These are phyloP conservation scores for Arthroderma uncinatum DNA, from an alignment of 2,329 filamentous ascomycete species.

Conservation along the genomic window DNA sequence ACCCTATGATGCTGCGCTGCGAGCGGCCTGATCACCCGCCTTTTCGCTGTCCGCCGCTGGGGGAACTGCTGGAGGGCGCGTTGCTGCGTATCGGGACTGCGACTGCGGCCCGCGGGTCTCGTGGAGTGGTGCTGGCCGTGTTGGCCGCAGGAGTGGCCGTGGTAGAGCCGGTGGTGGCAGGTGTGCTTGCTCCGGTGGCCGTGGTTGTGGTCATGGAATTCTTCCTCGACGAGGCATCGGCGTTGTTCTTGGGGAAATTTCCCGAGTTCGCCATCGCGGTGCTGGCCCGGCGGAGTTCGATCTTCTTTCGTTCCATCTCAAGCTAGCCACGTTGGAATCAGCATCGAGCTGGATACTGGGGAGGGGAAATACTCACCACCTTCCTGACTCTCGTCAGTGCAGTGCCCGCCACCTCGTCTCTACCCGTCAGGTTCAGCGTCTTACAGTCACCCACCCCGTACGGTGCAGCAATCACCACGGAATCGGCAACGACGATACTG, in stretches of 20 bases:
- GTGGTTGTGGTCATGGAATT: not conserved
- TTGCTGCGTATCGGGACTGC: constrained; percentile 11
- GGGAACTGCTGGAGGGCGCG: constrained; percentile 5
- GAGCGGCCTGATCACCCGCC: constrained; percentile 8
- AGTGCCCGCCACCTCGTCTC: constrained; percentile 25
- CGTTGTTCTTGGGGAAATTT: constrained; percentile 4
- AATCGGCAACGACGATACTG: constrained; percentile 50
- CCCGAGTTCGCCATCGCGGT: constrained; percentile 17
- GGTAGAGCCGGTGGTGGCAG: constrained; percentile 2
- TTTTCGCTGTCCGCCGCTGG: constrained; percentile 9
- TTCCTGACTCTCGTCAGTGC: constrained; percentile 38
- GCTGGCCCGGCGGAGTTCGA: constrained; percentile 34
- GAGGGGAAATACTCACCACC: constrained; percentile 31
- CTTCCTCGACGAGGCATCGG: not conserved
- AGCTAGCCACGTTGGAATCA: constrained; percentile 22
- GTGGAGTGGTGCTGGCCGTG: constrained; percentile 1
- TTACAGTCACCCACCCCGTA: constrained; percentile 48
- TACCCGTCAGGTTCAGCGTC: constrained; percentile 24
- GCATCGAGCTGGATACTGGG: not conserved
- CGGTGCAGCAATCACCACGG: constrained; percentile 47
- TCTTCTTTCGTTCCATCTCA: constrained; percentile 41
- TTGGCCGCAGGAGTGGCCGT: not conserved
- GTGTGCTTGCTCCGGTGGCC: not conserved
- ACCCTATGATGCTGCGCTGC: not conserved
- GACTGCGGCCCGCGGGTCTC: constrained; percentile 10